Percentiles rank a stretch among this genome's conserved stretches.
phyloP scores from a whole-genome alignment of 169 alveolate genomes.

The Perkinsus olseni region DNA sequence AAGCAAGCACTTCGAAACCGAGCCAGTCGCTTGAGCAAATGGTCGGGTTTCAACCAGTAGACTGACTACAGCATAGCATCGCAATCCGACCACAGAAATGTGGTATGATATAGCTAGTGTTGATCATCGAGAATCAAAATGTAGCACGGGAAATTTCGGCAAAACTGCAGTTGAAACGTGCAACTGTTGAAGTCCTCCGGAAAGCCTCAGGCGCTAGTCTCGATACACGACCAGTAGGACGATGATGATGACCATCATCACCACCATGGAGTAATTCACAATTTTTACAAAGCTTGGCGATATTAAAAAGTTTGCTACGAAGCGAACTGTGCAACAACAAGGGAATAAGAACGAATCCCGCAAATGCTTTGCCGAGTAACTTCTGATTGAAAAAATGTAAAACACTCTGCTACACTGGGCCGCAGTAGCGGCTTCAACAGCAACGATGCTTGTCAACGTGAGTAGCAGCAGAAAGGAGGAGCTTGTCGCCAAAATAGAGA shows the following conservation, averaged over 20 bases:
- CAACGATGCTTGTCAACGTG: background rate
- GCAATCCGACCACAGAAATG: background rate
- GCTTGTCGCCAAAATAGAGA: background rate
- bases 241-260: too few species aligned
- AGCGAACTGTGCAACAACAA: background rate
- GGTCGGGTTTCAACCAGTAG: background rate
- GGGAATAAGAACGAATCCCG: background rate
- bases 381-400: background rate
- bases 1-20: too few species aligned
- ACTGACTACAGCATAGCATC: background rate
- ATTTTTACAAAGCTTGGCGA: background rate
- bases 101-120: background rate
- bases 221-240: background rate
- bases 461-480: background rate
- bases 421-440: background rate
- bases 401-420: background rate
- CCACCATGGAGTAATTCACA: background rate
- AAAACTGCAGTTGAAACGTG: background rate
- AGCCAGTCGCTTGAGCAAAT: too few species aligned
- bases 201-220: background rate
- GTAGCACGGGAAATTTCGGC: background rate
- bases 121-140: background rate
- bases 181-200: background rate
- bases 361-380: background rate
- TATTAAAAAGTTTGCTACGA: background rate